Conservation (phyloP, 257 asterid genomes). For the Capsicum chinense region DNA sequence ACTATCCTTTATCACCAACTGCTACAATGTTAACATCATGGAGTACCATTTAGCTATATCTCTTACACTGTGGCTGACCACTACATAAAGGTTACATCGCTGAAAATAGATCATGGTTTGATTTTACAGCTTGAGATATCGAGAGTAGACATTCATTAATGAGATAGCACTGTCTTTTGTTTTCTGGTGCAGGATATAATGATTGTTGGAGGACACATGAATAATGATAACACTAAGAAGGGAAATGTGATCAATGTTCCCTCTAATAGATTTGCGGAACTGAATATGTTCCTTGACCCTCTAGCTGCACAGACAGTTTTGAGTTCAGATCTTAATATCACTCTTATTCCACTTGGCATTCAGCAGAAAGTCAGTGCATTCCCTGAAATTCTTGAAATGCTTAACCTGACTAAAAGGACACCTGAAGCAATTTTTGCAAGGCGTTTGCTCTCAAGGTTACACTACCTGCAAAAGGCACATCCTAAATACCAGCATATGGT, state of each 20-base stretch:
- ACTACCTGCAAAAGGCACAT: slow-evolving; percentile 46
- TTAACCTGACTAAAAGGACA: slow-evolving; percentile 52
- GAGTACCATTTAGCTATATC: background rate
- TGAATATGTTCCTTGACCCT: slow-evolving; percentile 87
- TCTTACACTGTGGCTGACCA: background rate
- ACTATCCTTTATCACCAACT: background rate
- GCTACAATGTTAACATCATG: background rate
- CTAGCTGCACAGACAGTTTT: slow-evolving; percentile 71
- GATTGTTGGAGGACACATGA: slow-evolving; percentile 78
- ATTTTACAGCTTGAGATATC: background rate
- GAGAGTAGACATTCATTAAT: background rate
- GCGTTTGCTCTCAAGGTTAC: slow-evolving; percentile 61
- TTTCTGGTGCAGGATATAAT: slow-evolving; percentile 57
- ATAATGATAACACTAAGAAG: slow-evolving; percentile 37
- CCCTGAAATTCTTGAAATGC: slow-evolving; percentile 34
- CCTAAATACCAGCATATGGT: slow-evolving; percentile 73
- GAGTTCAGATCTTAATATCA: slow-evolving; percentile 53
- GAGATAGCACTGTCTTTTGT: background rate
- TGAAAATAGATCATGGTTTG: background rate
- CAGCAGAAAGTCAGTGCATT: slow-evolving; percentile 60
- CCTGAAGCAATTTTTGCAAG: slow-evolving; percentile 60
- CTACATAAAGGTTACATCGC: background rate
- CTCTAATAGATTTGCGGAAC: slow-evolving; percentile 64
- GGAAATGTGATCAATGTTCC: slow-evolving; percentile 74
- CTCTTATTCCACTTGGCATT: slow-evolving; percentile 67